Evolutionary conservation across 495 filamentous ascomycete genomes (phyloP).

Genomic region (Aspergillus wentii): DNA sequence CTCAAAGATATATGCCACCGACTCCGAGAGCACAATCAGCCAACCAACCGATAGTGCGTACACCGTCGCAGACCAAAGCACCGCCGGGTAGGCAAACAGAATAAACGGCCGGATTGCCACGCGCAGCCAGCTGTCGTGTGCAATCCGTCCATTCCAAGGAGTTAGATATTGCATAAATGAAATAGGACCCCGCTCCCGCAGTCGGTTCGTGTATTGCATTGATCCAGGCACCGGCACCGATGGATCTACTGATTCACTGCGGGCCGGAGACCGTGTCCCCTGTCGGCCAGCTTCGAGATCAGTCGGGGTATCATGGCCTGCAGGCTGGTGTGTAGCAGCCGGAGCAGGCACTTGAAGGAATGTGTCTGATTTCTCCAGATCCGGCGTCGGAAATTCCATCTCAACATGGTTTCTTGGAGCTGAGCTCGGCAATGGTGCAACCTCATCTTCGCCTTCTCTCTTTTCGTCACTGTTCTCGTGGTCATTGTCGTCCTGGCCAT

Average conservation of each 20-base stretch:
- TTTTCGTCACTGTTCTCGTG: slow-evolving; percentile 13
- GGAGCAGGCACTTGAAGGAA: slow-evolving; percentile 6
- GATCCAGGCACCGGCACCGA: slow-evolving; percentile 17
- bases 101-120: slow-evolving; percentile 76
- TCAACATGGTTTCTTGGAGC: slow-evolving; percentile 3
- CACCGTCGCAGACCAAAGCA: slow-evolving; percentile 85
- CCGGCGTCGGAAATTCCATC: slow-evolving; percentile 2
- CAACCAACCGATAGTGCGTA: slow-evolving; percentile 91
- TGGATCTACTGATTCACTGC: slow-evolving; percentile 29
- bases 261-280: slow-evolving; percentile 20
- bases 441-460: slow-evolving; percentile 1
- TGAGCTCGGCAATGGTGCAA: background rate
- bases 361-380: slow-evolving; percentile 12
- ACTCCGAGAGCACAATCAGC: slow-evolving; percentile 92
- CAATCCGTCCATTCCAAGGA: slow-evolving; percentile 72
- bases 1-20: slow-evolving; percentile 72
- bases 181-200: slow-evolving; percentile 56
- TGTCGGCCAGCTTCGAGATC: slow-evolving; percentile 21
- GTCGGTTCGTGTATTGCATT: slow-evolving; percentile 52
- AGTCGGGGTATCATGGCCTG: slow-evolving; percentile 1
- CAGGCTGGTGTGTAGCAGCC: slow-evolving; percentile 1
- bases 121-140: slow-evolving; percentile 72
- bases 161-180: slow-evolving; percentile 67
- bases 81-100: slow-evolving; percentile 79
- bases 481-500: slow-evolving; percentile 19